Evolutionary conservation across 192 early-diverging fungal species (phyloP).

Genomic region (Gorgonomyces haynaldii): DNA sequence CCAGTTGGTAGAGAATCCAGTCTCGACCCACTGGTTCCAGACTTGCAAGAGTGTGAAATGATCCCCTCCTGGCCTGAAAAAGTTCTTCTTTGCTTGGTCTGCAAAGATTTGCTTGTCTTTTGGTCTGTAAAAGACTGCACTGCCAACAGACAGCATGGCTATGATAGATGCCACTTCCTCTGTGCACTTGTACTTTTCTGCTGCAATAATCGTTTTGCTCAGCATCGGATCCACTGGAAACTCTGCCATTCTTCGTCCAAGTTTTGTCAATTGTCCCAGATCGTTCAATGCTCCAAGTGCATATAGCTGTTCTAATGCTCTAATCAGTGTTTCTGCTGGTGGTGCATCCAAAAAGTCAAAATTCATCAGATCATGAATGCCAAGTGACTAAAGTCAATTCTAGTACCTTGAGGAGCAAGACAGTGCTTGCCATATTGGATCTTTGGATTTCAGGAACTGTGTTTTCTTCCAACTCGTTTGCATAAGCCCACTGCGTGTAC

Average conservation of each 20-base stretch:
- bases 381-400: constrained; percentile 53
- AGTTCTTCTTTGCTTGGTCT: constrained; percentile 81
- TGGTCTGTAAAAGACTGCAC: constrained; percentile 39
- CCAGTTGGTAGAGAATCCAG: constrained; percentile 87
- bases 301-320: constrained; percentile 90
- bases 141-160: constrained; percentile 77
- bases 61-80: constrained; percentile 87
- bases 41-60: constrained; percentile 83
- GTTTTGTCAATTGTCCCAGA: constrained; percentile 84
- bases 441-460: constrained; percentile 96
- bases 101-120: constrained; percentile 90
- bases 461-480: constrained; percentile 88
- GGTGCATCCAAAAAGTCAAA: constrained; percentile 99
- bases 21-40: constrained; percentile 74
- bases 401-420: constrained; percentile 71
- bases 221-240: constrained; percentile 95
- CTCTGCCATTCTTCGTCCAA: constrained; percentile 96
- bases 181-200: constrained; percentile 85
- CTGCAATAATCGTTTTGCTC: constrained; percentile 80
- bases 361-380: constrained; percentile 78
- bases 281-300: constrained; percentile 86
- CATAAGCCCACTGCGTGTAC: constrained; percentile 87
- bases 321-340: constrained; percentile 78
- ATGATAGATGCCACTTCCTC: constrained; percentile 93
- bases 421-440: constrained; percentile 83